Conservation (phyloP, 2,329 filamentous ascomycete genomes). For the Scedosporium apiospermum region DNA sequence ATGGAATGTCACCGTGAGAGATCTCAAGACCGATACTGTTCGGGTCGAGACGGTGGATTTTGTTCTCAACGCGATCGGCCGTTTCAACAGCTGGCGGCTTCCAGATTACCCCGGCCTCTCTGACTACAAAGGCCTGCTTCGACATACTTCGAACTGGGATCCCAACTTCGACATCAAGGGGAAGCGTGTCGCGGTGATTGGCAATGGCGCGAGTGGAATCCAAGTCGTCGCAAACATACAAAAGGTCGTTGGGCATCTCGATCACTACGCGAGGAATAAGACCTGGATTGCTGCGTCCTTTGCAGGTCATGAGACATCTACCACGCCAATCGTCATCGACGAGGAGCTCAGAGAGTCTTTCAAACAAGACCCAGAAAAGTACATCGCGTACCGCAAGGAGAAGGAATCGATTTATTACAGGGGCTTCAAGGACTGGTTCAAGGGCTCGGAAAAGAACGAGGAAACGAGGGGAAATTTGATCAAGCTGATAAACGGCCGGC, state of each 20-base stretch:
- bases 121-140: constrained; percentile 43
- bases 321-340: constrained; percentile 45
- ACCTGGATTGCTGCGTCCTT: constrained; percentile 62
- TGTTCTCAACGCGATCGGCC: constrained; percentile 52
- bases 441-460: constrained; percentile 38
- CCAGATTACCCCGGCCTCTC: constrained; percentile 50
- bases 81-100: constrained; percentile 56
- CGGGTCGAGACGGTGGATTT: constrained; percentile 45
- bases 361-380: constrained; percentile 44
- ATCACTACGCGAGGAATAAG: constrained; percentile 55
- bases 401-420: constrained; percentile 55
- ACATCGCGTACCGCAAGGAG: constrained; percentile 48
- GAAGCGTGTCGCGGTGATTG: constrained; percentile 49
- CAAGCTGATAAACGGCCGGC: constrained; percentile 42
- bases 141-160: constrained; percentile 55
- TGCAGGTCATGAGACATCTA: constrained; percentile 42
- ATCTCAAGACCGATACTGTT: constrained; percentile 26
- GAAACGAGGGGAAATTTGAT: constrained; percentile 36
- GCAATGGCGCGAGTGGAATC: constrained; percentile 53
- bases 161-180: constrained; percentile 34
- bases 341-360: constrained; percentile 50
- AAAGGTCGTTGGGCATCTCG: constrained; percentile 36
- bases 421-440: constrained; percentile 44
- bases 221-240: constrained; percentile 47
- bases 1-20: constrained; percentile 43